Evolutionary conservation across 169 alveolate species (phyloP), one percentile per base, ranked within the genome.

Genomic region (Plasmodium knowlesi): DNA sequence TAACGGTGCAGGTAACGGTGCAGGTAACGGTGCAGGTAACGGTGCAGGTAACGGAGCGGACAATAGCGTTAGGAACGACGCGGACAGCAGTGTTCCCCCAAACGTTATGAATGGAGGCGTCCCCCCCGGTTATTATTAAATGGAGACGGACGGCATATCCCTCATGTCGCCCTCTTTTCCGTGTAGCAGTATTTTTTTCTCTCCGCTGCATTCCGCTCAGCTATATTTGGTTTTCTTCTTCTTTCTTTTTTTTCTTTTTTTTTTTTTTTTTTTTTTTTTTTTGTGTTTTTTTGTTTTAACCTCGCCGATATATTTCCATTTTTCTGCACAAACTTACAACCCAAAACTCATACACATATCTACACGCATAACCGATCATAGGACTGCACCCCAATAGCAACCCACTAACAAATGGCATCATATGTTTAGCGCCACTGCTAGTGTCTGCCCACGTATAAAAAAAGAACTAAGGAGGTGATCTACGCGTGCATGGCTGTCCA

Each of bases 281-380:
- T 61, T 61, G 76, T 61, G 34, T 61, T 61, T 61, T 67, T 67
- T 67, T 67, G 76, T 67, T 67, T 67, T 67, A 67, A 28, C 76
- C n/a, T 67, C 39, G 6, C 25, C 61, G 61, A 50, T 50, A 50
- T 50, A n/a, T 67, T 67, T 10, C n/a, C 30, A 50, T 50, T 50
- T 12, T 50, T 12, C 61, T 50, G 1, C 61, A 6, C 9, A 50
- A 50, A 50, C 61, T 50, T 16, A 14, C 61, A 19, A 46, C 57
- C 3, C n/a, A 46, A 46, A 46, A 46, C 57, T 46, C 1, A 2
- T 16, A 50, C 54, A 43, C 4, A 43, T 43, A 43, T n/a, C 54
- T 10, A 43, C 54, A 43, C 61, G 61, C 22, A 50, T 50, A 50
- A 50, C 22, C 25, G 61, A 6, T 12, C 22, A 50, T 50, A 50